Evolutionary conservation across 306 rosid genomes (phyloP), one percentile per base, ranked within the genome.

Genomic region (Quercus engelmannii): DNA sequence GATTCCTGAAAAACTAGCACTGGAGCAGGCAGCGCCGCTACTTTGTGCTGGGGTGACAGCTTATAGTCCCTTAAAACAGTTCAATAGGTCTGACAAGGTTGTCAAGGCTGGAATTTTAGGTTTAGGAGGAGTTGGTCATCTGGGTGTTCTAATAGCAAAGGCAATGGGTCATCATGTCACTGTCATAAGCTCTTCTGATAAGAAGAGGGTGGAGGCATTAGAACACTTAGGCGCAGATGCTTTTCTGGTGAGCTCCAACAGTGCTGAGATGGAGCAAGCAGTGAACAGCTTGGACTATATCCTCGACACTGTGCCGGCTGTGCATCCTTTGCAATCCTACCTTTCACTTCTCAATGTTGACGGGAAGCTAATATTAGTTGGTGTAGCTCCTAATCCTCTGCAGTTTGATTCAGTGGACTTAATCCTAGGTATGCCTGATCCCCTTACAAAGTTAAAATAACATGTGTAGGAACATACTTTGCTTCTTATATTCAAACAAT

Each of bases 11-110:
- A 84, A 82, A 25, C 76, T 88, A 80, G 84, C 86, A n/a, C 85
- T 78, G 7, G 86, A 80, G 58, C 85, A 88, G 78, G 89, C 82
- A 18, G 89, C 91, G 26, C 89, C 89, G 21, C 74, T 88, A 1
- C 63, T 83, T 59, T 88, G 91, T 70, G 86, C 85, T 3, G 91
- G 91, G 77, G 89, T 85, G 76, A 88, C 91, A 23, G 89, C 83
- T 33, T 88, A 85, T 67, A 88, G 91, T 59, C 91, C 91, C 0
- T 65, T 85, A 41, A 83, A 46, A 73, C 86, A 85, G 43, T 85
- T 85, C 63, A 81, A 67, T 25, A 83, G 82, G 56, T 55, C 43
- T 28, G 38, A 84, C 8, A 65, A n/a, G 74, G 85, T 52, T 72
- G 43, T 85, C 5, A 83, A 75, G 30, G 91, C 72, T 4, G 91